phyloP scores from a whole-genome alignment of 371 early-diverging fungal genomes.

The Mucor irregularis region DNA sequence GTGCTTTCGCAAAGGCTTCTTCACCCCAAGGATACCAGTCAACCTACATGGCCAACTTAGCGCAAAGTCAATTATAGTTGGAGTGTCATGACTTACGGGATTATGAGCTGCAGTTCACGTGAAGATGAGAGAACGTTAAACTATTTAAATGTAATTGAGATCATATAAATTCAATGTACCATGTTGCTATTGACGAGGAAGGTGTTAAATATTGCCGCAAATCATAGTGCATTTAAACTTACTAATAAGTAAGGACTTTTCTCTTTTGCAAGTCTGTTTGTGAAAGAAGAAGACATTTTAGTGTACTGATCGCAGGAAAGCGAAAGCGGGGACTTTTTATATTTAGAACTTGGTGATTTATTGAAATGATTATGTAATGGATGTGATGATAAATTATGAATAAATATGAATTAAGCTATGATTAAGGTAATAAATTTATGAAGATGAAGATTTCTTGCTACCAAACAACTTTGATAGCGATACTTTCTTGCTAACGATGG shows the following conservation, averaged over 20 bases:
- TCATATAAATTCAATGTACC: conserved; percentile 24
- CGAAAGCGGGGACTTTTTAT: background rate
- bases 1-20: conserved; percentile 62
- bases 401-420: too few relatives aligned
- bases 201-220: background rate
- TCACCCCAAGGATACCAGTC: conserved; percentile 78
- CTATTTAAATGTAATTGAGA: background rate
- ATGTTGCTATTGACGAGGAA: conserved; percentile 39
- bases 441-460: conserved; percentile 24
- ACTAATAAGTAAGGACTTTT: conserved; percentile 66
- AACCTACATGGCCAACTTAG: conserved; percentile 27
- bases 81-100: conserved; percentile 27
- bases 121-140: background rate
- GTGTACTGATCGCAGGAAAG: background rate
- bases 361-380: background rate
- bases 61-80: background rate
- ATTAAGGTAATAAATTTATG: too few relatives aligned
- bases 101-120: too few relatives aligned
- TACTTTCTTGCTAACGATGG: conserved; percentile 43
- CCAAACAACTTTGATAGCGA: conserved; percentile 44
- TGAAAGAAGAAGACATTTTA: conserved; percentile 27
- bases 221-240: conserved; percentile 8
- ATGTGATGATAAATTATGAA: background rate
- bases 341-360: background rate
- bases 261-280: conserved; percentile 58